Evolutionary conservation across 495 filamentous ascomycete genomes (phyloP).

Genomic region (Lasiosphaeria hispida): DNA sequence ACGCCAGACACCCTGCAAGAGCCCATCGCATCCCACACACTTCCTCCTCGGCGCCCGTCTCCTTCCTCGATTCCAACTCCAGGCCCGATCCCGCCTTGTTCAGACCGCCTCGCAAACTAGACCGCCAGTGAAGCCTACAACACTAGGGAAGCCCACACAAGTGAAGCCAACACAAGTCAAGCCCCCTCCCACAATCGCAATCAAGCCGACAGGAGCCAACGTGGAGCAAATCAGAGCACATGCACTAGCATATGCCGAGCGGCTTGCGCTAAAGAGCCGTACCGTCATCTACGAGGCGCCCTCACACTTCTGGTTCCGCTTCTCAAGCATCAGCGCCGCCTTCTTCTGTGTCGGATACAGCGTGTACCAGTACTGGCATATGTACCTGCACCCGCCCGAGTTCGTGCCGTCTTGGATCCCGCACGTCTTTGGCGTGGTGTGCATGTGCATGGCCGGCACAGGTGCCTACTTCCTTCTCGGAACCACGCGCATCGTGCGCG

Average conservation of each 20-base stretch:
- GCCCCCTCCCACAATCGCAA: not conserved
- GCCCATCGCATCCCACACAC: slow-evolving; percentile 2
- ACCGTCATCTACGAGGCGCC: slow-evolving; percentile 60
- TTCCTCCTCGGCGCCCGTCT: slow-evolving; percentile 7
- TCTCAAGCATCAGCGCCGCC: slow-evolving; percentile 54
- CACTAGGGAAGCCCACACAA: no score
- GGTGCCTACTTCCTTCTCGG: slow-evolving; percentile 48
- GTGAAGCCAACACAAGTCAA: not conserved
- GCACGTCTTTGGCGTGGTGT: slow-evolving; percentile 42
- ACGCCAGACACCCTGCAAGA: slow-evolving; percentile 1
- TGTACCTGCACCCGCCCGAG: slow-evolving; percentile 42
- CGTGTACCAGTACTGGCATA: slow-evolving; percentile 51
- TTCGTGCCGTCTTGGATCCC: slow-evolving; percentile 44
- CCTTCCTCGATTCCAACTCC: slow-evolving; percentile 5
- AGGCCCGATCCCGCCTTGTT: slow-evolving; percentile 12
- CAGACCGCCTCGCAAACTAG: slow-evolving; percentile 14
- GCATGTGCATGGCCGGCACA: slow-evolving; percentile 43
- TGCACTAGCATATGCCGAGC: slow-evolving; percentile 35
- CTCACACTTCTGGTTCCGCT: slow-evolving; percentile 57
- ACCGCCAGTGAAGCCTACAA: not conserved
- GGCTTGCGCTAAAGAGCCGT: slow-evolving; percentile 42
- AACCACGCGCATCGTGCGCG: slow-evolving; percentile 39
- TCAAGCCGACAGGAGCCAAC: not conserved
- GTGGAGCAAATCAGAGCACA: not conserved
- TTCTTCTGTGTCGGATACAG: slow-evolving; percentile 58